A percentile compares a stretch with the other conserved stretches of the same genome.
These are phyloP conservation scores for Angophora floribunda DNA, from an alignment of 345 rosid genomes.

Conservation along the genomic window DNA sequence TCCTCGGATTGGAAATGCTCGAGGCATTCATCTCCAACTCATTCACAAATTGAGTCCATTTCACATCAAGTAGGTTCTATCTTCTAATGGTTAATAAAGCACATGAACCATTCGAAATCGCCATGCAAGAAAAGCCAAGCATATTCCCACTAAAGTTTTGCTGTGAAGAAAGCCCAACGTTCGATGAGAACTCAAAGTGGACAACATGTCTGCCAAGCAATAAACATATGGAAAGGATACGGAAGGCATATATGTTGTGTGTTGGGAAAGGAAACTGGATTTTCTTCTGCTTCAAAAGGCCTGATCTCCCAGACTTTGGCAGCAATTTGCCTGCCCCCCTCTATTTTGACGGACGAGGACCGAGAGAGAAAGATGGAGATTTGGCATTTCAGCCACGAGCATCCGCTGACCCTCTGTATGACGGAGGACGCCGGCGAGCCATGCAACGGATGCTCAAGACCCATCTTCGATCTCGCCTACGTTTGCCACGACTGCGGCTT, in stretches of 20 bases:
- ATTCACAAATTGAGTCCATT: not conserved
- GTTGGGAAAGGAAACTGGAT: not conserved
- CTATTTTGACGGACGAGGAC: not conserved
- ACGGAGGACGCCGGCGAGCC: not conserved
- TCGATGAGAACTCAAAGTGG: not conserved
- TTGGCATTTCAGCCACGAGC: conserved; percentile 4
- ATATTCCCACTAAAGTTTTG: not conserved
- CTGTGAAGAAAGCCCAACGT: not conserved
- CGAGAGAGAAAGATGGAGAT: not conserved
- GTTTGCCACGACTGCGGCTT: conserved; percentile 3
- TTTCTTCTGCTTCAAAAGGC: not conserved
- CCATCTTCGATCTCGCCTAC: not conserved
- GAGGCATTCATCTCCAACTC: not conserved
- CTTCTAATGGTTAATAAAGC: not conserved
- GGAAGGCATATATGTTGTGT: not conserved
- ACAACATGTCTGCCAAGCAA: not conserved
- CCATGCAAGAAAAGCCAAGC: not conserved
- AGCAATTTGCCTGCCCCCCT: not conserved
- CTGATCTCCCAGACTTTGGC: not conserved
- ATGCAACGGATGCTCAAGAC: conserved; percentile 6
- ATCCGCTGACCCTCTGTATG: not conserved
- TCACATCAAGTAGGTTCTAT: not conserved
- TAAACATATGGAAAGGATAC: not conserved
- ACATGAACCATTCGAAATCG: not conserved
- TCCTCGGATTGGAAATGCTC: not conserved